A percentile compares a stretch with the other conserved stretches of the same genome.
phyloP scores from a whole-genome alignment of 225 moss, liverwort and hornwort genomes.

The Physcomitrellopsis africana region DNA sequence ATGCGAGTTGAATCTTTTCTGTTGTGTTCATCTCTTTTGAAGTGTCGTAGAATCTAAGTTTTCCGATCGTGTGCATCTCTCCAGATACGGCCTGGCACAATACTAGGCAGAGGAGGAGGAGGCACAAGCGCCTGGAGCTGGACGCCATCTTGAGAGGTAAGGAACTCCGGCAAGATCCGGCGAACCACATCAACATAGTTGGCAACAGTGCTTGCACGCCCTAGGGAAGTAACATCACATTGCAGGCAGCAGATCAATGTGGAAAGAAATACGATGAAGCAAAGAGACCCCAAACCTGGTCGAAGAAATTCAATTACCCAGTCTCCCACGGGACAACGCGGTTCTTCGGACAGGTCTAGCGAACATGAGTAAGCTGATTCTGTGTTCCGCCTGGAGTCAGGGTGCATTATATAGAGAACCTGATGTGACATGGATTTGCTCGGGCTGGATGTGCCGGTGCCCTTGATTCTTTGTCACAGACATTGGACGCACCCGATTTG shows the following conservation, averaged over 20 bases:
- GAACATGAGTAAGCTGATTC: neutral
- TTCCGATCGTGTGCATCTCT: neutral
- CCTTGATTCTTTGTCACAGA: neutral
- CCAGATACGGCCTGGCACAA: constrained; percentile 13
- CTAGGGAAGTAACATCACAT: too few species aligned
- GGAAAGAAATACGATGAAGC: neutral
- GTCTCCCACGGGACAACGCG: neutral
- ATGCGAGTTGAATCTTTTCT: constrained; percentile 18
- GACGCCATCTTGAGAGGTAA: constrained; percentile 27
- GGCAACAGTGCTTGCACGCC: neutral
- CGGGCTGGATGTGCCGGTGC: neutral
- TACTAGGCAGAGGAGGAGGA: constrained; percentile 33
- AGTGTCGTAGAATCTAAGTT: too few species aligned
- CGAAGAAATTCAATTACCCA: neutral
- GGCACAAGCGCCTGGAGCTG: constrained; percentile 5
- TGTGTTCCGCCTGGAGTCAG: neutral
- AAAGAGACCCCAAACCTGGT: neutral
- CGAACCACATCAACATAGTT: neutral
- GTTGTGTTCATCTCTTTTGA: constrained; percentile 14
- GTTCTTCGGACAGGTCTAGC: neutral
- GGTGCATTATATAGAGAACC: neutral
- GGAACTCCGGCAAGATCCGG: neutral
- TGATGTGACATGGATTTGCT: neutral
- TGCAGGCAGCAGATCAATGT: too few species aligned
- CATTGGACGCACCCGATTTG: neutral